Percentiles rank a stretch among this genome's conserved stretches.
Evolutionary conservation across 2,329 filamentous ascomycete species (phyloP).

Genomic region (Beauveria rudraprayagi): DNA sequence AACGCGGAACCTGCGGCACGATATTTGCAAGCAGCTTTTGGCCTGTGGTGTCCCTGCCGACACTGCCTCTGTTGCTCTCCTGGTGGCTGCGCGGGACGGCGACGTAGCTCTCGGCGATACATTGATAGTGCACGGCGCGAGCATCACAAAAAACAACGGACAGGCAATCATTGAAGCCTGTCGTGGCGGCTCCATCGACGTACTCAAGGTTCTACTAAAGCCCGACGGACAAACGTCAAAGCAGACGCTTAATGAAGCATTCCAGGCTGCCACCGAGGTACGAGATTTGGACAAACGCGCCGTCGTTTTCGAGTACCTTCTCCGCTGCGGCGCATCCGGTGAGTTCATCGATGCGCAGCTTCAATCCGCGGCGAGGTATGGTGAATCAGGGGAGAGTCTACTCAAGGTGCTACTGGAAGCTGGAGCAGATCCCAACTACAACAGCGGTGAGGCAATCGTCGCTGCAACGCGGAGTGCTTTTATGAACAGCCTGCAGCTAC

Average conservation of each 20-base stretch:
- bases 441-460: slow-evolving; percentile 46
- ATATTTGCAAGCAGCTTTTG: slow-evolving; percentile 38
- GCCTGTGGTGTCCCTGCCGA: slow-evolving; percentile 36
- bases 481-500: slow-evolving; percentile 40
- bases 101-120: slow-evolving; percentile 43
- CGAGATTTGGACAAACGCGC: slow-evolving; percentile 40
- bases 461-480: slow-evolving; percentile 45
- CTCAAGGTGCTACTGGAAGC: slow-evolving; percentile 42
- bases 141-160: slow-evolving; percentile 41
- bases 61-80: slow-evolving; percentile 40
- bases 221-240: slow-evolving; percentile 31
- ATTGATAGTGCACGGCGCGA: slow-evolving; percentile 44
- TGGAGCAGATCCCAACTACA: slow-evolving; percentile 48
- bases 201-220: slow-evolving; percentile 42
- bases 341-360: slow-evolving; percentile 46
- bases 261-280: slow-evolving; percentile 47
- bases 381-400: slow-evolving; percentile 39
- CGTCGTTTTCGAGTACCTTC: slow-evolving; percentile 41
- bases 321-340: slow-evolving; percentile 41
- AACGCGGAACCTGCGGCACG: slow-evolving; percentile 31
- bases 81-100: slow-evolving; percentile 44
- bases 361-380: slow-evolving; percentile 43
- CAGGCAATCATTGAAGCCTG: slow-evolving; percentile 48
- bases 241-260: slow-evolving; percentile 39
- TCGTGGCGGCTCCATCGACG: slow-evolving; percentile 39